Conservation (phyloP, 1,139 yeast genomes). For the Zygosaccharomyces sapae region DNA sequence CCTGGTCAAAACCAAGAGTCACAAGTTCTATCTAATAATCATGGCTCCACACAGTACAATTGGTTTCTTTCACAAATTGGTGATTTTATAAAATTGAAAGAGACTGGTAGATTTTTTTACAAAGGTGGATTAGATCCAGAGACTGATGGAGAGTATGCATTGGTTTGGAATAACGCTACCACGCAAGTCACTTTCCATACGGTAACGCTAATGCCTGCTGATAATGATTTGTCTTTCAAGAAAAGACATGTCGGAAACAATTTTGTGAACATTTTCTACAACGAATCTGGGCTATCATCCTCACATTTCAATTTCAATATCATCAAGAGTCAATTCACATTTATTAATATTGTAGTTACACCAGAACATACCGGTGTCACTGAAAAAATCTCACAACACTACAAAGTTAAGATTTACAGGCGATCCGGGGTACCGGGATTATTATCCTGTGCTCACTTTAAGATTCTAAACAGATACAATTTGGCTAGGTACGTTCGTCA, state of each 20-base stretch:
- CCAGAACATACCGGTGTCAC: constrained; percentile 44
- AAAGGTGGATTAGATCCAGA: constrained; percentile 78
- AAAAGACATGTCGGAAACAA: constrained; percentile 86
- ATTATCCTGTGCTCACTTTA: constrained; percentile 71
- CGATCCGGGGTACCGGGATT: constrained; percentile 71
- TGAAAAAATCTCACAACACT: constrained; percentile 36
- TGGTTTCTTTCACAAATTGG: constrained; percentile 60
- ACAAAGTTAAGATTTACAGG: constrained; percentile 59
- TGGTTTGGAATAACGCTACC: constrained; percentile 68
- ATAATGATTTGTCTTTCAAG: constrained; percentile 50
- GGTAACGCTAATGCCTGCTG: constrained; percentile 75
- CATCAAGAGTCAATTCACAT: constrained; percentile 75
- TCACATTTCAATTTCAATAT: constrained; percentile 62
- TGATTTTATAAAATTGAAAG: constrained; percentile 50
- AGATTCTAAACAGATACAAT: constrained; percentile 57
- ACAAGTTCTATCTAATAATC: constrained; percentile 60
- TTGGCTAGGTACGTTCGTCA: constrained; percentile 64
- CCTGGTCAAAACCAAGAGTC: constrained; percentile 59
- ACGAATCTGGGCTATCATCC: constrained; percentile 53
- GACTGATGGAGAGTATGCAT: constrained; percentile 67
- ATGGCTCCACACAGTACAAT: constrained; percentile 63
- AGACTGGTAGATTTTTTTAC: constrained; percentile 50
- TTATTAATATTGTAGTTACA: constrained; percentile 70
- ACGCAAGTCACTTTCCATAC: constrained; percentile 74
- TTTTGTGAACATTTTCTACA: constrained; percentile 73